Evolutionary conservation across 805 yeast genomes (phyloP).

Genomic region (Schwanniomyces pseudopolymorphus): DNA sequence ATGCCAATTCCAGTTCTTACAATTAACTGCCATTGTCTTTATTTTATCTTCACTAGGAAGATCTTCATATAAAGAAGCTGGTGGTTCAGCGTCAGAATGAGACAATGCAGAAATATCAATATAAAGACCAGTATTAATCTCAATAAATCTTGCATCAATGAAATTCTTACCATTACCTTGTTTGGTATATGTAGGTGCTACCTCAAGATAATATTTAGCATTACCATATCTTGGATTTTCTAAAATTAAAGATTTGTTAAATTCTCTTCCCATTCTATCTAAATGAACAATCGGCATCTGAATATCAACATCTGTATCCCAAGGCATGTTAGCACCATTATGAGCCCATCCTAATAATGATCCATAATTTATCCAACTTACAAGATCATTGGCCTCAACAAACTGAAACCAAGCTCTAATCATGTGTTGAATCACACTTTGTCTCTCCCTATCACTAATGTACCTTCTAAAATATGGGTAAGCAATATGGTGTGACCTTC

Average conservation of each 20-base stretch:
- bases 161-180: constrained; percentile 45
- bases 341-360: constrained; percentile 30
- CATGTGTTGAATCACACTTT: constrained; percentile 37
- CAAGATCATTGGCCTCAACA: constrained; percentile 28
- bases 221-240: constrained; percentile 34
- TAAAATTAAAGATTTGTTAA: constrained; percentile 20
- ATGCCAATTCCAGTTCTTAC: constrained; percentile 43
- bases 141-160: constrained; percentile 39
- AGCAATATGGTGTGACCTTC: constrained; percentile 33
- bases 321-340: constrained; percentile 31
- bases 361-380: constrained; percentile 29
- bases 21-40: constrained; percentile 27
- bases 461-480: constrained; percentile 38
- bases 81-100: constrained; percentile 22
- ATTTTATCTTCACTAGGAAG: constrained; percentile 8
- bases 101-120: constrained; percentile 45
- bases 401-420: constrained; percentile 37
- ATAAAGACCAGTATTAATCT: constrained; percentile 39
- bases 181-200: constrained; percentile 24
- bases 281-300: constrained; percentile 26
- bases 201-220: constrained; percentile 22
- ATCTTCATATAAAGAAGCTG: constrained; percentile 9
- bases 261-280: constrained; percentile 22
- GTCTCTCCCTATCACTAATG: constrained; percentile 35
- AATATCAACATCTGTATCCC: constrained; percentile 32